Base-by-base conservation (phyloP, 139 green algal species). In the Chlorella ohadii region DNA sequence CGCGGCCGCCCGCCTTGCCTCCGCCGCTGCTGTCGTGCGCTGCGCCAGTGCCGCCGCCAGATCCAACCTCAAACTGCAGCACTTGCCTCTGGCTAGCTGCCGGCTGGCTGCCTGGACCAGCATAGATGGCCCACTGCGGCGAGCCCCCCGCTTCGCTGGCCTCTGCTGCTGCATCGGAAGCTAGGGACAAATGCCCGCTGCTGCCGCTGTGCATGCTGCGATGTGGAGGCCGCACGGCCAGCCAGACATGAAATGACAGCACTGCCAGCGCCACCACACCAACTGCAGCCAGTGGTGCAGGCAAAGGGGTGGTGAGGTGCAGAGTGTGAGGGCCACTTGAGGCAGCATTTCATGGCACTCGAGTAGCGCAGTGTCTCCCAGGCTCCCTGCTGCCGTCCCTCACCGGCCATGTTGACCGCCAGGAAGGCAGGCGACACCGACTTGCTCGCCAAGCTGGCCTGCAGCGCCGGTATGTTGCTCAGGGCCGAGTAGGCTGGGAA, bases 391-490 rank as follows among this genome's bases (percentile, higher is more conserved):
- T 55, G 34, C 34, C 15, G 6, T n/a, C 5, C 22, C 68, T 75
- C 68, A 75, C 68, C 68, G 2, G 47, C 11, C 3, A n/a, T 38
- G 12, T 55, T 25, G 16, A 55, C 36, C 36, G 68, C 68, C 15
- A 75, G 31, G 33, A 75, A 55, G 22, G 20, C 68, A 17, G 68
- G 17, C 5, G 28, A 55, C 16, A 55, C 7, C 19, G 34, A 22
- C 1, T 19, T 33, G 27, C 27, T 82, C 17, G 56, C 17, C 57
- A 82, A 59, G 76, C 76, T 82, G 27, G 55, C 28, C 15, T 36
- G 38, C 36, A 82, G 36, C 23, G 76, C 76, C 6, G 76, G 76
- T 4, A 61, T 34, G 59, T 82, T 82, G 57, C 57, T 72, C 34
- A 82, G 25, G 9, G 57, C 76, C 0, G 57, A 71, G 57, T 82